Base-by-base conservation (phyloP, 73 alveolate genomes). In the Uronychia binucleata region DNA sequence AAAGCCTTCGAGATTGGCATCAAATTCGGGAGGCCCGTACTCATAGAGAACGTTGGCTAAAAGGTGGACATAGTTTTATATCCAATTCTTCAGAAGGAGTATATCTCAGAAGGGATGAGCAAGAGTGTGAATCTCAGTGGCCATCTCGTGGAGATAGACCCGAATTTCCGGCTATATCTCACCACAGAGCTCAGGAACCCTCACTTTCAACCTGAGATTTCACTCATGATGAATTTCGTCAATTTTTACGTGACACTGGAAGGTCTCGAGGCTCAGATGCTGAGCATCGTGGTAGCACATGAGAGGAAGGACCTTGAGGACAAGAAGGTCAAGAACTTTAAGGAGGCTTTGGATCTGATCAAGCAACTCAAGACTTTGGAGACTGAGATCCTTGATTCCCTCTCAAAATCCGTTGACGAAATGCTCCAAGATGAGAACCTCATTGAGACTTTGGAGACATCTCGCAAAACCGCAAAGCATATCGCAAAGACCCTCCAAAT, bases 161-260 rank as follows among this genome's bases (percentile, higher is more conserved):
- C 89, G 30, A 93, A 94, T 35, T 96, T 97, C 88, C 93, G 95
- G 92, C 98, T 99, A 86, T 98, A 88, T 83, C 94, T 99, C 90
- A 98, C 99, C 0, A 94, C 99, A 28, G 99, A 98, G 91, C 94
- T 98, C 83, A 96, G 99, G 33, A 97, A 97, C 83, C 99, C 99
- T 75, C 99, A 98, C 84, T 99, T 96, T 91, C 97, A 99, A 0
- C 99, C 99, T 30, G 99, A 99, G 83, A 94, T 98, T 59, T 96
- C 98, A 46, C 99, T 99, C n/a, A 95, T 93, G 88, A 97, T 97
- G 77, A 95, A 96, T 59, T 84, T 93, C 67, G 97, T 94, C 57
- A 93, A 95, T 79, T 95, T 93, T 90, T 88, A 94, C 78, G 98
- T 93, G 59, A 94, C 98, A 5, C 89, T 91, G 57, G 97, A 96